These are phyloP conservation scores for Calocybe cyanea DNA, from an alignment of 768 basidiomycete species.

Conservation along the genomic window DNA sequence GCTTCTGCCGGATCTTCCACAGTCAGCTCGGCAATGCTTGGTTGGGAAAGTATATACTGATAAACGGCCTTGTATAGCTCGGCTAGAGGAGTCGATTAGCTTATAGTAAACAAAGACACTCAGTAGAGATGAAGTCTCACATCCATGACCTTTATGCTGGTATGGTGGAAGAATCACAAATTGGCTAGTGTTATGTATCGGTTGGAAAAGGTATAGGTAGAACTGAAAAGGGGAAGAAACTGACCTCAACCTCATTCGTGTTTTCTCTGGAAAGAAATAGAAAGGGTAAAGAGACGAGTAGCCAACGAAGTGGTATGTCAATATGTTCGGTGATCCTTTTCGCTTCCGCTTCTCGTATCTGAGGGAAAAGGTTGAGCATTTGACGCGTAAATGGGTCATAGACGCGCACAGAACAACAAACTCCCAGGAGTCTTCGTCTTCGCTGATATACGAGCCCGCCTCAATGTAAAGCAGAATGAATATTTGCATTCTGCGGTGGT, in stretches of 20 bases:
- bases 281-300: constrained; percentile 95
- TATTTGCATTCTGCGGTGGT: constrained; percentile 89
- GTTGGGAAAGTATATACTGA: constrained; percentile 60
- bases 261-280: constrained; percentile 91
- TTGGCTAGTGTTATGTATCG: constrained; percentile 53
- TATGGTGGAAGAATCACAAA: constrained; percentile 91
- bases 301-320: constrained; percentile 88
- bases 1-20: constrained; percentile 98
- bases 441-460: constrained; percentile 90
- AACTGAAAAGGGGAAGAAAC: constrained; percentile 13
- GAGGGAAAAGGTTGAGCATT: constrained; percentile 1
- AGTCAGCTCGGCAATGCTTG: constrained; percentile 83
- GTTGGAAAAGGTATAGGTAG: constrained; percentile 7
- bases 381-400: background rate
- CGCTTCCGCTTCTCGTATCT: constrained; percentile 86
- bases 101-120: background rate
- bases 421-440: constrained; percentile 93
- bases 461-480: constrained; percentile 96
- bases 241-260: constrained; percentile 83
- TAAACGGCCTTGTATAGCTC: constrained; percentile 87
- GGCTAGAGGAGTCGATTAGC: constrained; percentile 44
- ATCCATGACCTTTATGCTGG: constrained; percentile 87
- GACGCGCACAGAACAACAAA: constrained; percentile 77
- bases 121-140: constrained; percentile 39
- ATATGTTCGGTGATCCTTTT: constrained; percentile 39